Percentiles rank a stretch among this genome's conserved stretches.
phyloP scores from a whole-genome alignment of 164 flowering plant genomes.

The Saururus chinensis region DNA sequence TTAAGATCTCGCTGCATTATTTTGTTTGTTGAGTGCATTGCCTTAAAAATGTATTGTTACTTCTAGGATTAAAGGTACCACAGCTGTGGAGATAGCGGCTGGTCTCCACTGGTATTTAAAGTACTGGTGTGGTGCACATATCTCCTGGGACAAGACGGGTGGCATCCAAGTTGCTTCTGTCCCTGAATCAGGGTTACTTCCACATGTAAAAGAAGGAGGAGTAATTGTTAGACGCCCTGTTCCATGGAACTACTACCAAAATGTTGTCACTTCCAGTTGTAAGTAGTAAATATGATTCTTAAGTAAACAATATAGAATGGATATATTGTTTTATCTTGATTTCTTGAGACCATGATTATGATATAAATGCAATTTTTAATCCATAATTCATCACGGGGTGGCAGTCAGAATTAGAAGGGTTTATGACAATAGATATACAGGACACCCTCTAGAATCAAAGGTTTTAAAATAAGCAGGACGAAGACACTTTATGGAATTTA shows the following conservation, averaged over 20 bases:
- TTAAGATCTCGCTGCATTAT: no score
- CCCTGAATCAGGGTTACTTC: slow-evolving; percentile 67
- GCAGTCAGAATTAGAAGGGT: no score
- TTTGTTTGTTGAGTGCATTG: background rate
- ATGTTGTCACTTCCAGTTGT: slow-evolving; percentile 97
- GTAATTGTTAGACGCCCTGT: slow-evolving; percentile 64
- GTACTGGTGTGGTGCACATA: slow-evolving; percentile 84
- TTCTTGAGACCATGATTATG: background rate
- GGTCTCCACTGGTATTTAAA: slow-evolving; percentile 95
- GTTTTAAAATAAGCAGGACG: no score
- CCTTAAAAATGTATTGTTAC: background rate
- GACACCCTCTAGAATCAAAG: no score
- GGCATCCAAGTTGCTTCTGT: slow-evolving; percentile 70
- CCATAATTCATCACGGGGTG: no score
- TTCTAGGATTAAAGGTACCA: slow-evolving; percentile 65
- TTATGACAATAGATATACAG: no score
- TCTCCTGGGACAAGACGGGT: slow-evolving; percentile 98
- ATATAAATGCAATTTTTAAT: no score
- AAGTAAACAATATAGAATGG: background rate
- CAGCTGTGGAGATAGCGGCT: slow-evolving; percentile 78
- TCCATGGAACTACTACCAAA: slow-evolving; percentile 95
- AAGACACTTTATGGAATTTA: no score
- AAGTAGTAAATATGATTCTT: slow-evolving; percentile 16
- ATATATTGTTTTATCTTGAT: background rate
- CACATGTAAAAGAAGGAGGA: slow-evolving; percentile 53